Conservation (phyloP, 2,329 filamentous ascomycete genomes). For the Didymella lethalis region DNA sequence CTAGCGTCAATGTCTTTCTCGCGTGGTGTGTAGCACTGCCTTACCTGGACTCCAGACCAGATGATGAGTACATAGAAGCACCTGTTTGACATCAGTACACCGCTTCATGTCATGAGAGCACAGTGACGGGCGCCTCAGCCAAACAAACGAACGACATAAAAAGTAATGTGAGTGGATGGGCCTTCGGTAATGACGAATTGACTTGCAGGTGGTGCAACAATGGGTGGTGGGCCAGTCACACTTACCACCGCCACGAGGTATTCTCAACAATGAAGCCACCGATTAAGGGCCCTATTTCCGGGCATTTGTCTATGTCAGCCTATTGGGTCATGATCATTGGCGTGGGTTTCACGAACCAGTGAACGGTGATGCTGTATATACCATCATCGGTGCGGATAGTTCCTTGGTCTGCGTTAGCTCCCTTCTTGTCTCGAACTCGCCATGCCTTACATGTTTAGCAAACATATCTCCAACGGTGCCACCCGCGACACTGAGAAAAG, state of each 20-base stretch:
- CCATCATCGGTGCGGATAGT: conserved; percentile 81
- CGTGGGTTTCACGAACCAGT: conserved; percentile 45
- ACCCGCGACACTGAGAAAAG: conserved; percentile 74
- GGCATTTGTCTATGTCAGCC: conserved; percentile 32
- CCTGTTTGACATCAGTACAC: conserved; percentile 41
- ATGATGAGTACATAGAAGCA: conserved; percentile 80
- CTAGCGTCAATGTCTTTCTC: conserved; percentile 27
- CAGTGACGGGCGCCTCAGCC: background rate
- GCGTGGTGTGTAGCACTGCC: conserved; percentile 28
- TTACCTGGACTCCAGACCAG: conserved; percentile 67
- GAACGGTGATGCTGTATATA: conserved; percentile 66
- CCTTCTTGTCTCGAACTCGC: conserved; percentile 1
- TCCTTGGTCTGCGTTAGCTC: conserved; percentile 51
- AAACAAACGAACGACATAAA: conserved; percentile 18
- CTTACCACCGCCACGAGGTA: conserved; percentile 65
- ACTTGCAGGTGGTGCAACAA: conserved; percentile 15
- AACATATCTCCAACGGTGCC: conserved; percentile 79
- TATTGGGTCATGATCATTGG: background rate
- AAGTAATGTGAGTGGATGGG: conserved; percentile 9
- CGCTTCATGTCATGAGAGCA: conserved; percentile 23
- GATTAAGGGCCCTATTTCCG: conserved; percentile 65
- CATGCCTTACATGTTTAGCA: conserved; percentile 43
- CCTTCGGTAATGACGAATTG: conserved; percentile 9
- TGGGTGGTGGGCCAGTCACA: conserved; percentile 23
- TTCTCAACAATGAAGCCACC: conserved; percentile 86